Evolutionary conservation across 106 monocot genomes (phyloP), one percentile per base, ranked within the genome.

Genomic region (Acorus calamus): DNA sequence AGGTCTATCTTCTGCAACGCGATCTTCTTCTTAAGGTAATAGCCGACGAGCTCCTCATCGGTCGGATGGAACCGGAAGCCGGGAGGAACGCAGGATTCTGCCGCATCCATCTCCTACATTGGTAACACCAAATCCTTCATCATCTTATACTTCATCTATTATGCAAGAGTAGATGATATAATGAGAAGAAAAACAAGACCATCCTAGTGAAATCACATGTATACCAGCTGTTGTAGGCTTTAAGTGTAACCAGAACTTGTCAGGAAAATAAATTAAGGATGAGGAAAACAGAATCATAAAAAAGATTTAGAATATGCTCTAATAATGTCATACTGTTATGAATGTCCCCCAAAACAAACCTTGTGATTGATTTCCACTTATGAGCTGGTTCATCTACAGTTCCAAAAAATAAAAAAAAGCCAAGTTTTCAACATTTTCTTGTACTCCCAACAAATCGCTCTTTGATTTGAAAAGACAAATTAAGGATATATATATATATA

Each of bases 1-100:
- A 80, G 76, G 45, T 80, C 80, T 47, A 80, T 80, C 80, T 80
- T 80, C 58, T 75, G 80, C 58, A 70, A 80, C 4, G 74, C 80
- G 6, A 80, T 43, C 71, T 80, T 80, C 76, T 80, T 80, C 72
- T 56, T 57, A 14, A 80, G 80, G 63, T 76, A 76, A 50, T 76
- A 76, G 8, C 80, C 80, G 7, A 80, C 76, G 4, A 80, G 76
- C 64, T 80, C 80, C 58, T 80, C 80, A 49, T 76, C 80, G 2
- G 80, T 80, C 4, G 80, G 80, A 59, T 80, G 76, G 47, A 80
- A 80, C 59, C 80, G 71, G 47, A 80, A 80, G 10, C 80, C 80
- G 50, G 80, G 80, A 51, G 80, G 80, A 50, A 80, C 70, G 50
- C 80, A 76, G 44, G 80, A 75, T 65, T 75, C 80, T 62, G 59